Base-by-base conservation (phyloP, 2,329 filamentous ascomycete species). In the Nemania bipapillata region DNA sequence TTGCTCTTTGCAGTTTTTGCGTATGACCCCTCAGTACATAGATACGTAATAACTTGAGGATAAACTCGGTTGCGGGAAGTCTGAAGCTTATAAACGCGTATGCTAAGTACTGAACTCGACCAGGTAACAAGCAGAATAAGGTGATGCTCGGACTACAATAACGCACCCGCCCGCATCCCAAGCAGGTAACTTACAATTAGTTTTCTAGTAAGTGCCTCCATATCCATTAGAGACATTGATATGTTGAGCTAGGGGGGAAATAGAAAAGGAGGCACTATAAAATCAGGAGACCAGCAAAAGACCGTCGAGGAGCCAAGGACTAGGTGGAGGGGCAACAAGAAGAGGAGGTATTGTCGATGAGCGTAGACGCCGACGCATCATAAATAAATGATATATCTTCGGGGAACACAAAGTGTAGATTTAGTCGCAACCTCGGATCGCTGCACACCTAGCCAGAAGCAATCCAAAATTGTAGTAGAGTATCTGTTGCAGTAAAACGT, bases 161-260 rank as follows among this genome's bases (percentile, higher is more conserved):
- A 50, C 11, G 9, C 50, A 26, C 12, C 20, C 20, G 40, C 28
- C 7, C 50, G n/a, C n/a, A n/a, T n/a, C n/a, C n/a, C n/a, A n/a
- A n/a, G n/a, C n/a, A 40, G 20, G 5, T 35, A 1, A 63, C 73
- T 74, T 63, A 76, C 75, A 6, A 72, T 55, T 9, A 76, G 52
- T 58, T 66, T 70, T 37, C 62, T 59, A n/a, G 53, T 64, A 15
- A 62, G 69, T 37, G 73, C 64, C 42, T 54, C 68, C 75, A 77
- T 77, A 42, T 40, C 56, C 63, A 35, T 5, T 30, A 54, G 47
- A 53, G 20, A 2, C 17, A 22, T n/a, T 24, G 24, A 57, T 17
- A 47, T 8, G 8, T 26, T 22, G 52, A 68, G 17, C 40, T 24
- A n/a, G n/a, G n/a, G n/a, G n/a, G n/a, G 22, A 60, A 30, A 40